Evolutionary conservation across 2,329 filamentous ascomycete species (phyloP).

Genomic region (Cadophora sp.): DNA sequence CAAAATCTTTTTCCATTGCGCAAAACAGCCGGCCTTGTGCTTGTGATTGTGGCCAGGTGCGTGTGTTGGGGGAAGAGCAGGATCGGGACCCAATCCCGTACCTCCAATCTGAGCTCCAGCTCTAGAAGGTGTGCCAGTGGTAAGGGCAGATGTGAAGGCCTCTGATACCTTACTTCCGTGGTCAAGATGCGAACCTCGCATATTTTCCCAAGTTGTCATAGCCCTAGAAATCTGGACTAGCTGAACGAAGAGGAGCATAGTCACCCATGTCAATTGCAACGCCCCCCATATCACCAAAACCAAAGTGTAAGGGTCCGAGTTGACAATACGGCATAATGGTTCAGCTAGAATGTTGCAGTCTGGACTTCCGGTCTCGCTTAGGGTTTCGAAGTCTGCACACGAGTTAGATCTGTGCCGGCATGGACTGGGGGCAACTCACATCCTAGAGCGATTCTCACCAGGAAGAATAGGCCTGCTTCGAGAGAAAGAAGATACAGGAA

Average conservation of each 20-base stretch:
- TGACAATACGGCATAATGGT: constrained; percentile 75
- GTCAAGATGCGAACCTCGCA: constrained; percentile 77
- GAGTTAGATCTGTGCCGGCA: constrained; percentile 40
- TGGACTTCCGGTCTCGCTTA: constrained; percentile 59
- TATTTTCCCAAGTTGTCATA: constrained; percentile 96
- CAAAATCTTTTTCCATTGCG: constrained; percentile 82
- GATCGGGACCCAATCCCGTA: constrained; percentile 68
- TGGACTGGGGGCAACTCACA: constrained; percentile 59
- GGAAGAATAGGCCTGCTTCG: constrained; percentile 74
- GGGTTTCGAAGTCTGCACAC: constrained; percentile 63
- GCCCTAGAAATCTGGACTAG: constrained; percentile 90
- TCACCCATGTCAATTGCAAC: constrained; percentile 91
- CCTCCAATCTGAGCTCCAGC: constrained; percentile 75
- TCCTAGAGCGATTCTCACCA: constrained; percentile 74
- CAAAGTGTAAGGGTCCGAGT: constrained; percentile 84
- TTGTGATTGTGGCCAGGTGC: constrained; percentile 56
- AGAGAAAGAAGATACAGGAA: constrained; percentile 86
- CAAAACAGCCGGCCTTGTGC: constrained; percentile 70
- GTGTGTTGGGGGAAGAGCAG: constrained; percentile 53
- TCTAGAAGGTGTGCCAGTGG: constrained; percentile 68
- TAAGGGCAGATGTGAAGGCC: constrained; percentile 75
- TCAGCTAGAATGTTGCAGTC: constrained; percentile 80
- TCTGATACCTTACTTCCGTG: constrained; percentile 58
- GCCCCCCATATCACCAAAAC: constrained; percentile 79
- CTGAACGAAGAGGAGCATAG: constrained; percentile 96